These are phyloP conservation scores for Rhinocladiella similis DNA, from an alignment of 2,329 filamentous ascomycete genomes.

Conservation along the genomic window DNA sequence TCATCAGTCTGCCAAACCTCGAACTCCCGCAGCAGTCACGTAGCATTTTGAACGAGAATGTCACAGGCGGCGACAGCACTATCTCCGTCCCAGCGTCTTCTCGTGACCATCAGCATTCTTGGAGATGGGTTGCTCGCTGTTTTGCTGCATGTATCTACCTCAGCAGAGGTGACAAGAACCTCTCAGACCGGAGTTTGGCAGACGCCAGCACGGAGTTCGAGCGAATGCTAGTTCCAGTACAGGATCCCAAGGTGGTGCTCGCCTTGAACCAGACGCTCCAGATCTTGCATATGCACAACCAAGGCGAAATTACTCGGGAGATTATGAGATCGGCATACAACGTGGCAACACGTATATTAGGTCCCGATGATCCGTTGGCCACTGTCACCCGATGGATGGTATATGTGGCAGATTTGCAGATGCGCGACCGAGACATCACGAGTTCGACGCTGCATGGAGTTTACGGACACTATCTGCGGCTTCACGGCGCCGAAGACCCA, in stretches of 20 bases:
- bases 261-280: conserved; percentile 26
- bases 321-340: conserved; percentile 24
- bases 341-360: conserved; percentile 20
- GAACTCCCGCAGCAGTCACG: conserved; percentile 11
- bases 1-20: conserved; percentile 25
- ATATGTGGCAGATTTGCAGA: conserved; percentile 17
- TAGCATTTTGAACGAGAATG: conserved; percentile 21
- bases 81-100: conserved; percentile 25
- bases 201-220: conserved; percentile 28
- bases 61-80: conserved; percentile 8
- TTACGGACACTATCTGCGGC: conserved; percentile 14
- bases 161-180: conserved; percentile 19
- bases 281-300: conserved; percentile 28
- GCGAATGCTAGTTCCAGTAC: conserved; percentile 17
- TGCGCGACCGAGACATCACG: conserved; percentile 20
- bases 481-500: conserved; percentile 16
- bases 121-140: conserved; percentile 30
- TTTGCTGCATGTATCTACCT: conserved; percentile 31
- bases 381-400: conserved; percentile 26
- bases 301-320: conserved; percentile 21
- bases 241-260: conserved; percentile 26
- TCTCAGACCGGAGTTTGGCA: conserved; percentile 20
- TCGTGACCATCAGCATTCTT: conserved; percentile 27
- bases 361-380: conserved; percentile 22
- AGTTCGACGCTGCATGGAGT: conserved; percentile 15